Evolutionary conservation across 2,329 filamentous ascomycete species (phyloP), one percentile per base, ranked within the genome.

Genomic region (Rhynchosporium secalis): DNA sequence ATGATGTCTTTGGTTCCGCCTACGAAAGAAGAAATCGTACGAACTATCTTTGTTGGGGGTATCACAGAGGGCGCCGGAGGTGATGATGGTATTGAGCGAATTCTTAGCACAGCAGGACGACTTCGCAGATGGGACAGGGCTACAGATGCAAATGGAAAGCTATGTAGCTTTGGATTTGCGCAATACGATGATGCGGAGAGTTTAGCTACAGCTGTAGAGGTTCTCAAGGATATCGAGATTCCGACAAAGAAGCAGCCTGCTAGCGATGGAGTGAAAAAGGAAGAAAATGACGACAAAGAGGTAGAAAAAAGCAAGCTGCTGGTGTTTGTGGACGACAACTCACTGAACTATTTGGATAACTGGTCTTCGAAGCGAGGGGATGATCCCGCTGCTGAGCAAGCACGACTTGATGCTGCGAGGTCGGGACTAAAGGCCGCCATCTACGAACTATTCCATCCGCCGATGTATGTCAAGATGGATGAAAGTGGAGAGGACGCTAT

Each of bases 131-230:
- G 93, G 92, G 92, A 93, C 66, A 82, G 91, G 64, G 88, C 87
- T 40, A 86, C 91, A 74, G 86, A 89, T 45, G 55, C 79, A n/a
- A 87, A 92, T 68, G 86, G 90, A 68, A 95, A 94, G 77, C 87
- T 87, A 61, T 88, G 89, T 76, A 89, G 88, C 66, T 98, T 98
- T 79, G 95, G 94, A 13, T 98, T 99, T 77, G 95, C 94, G 63
- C 90, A 97, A 76, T 99, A 90, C 76, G 94, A 96, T 66, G 93
- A 98, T 75, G 86, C 88, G 29, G 91, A 96, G 75, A 94, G 92
- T 68, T 81, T 99, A 69, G 87, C 89, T 74, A 88, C 88, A 49
- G 95, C 94, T 48, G 86, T 93, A 60, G 92, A 96, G 75, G 85
- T 96, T 61, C 84, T 97, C 70, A 86, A 87, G 73, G 88, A 95